Evolutionary conservation across 306 rosid genomes (phyloP).

Genomic region (Rosa persica): DNA sequence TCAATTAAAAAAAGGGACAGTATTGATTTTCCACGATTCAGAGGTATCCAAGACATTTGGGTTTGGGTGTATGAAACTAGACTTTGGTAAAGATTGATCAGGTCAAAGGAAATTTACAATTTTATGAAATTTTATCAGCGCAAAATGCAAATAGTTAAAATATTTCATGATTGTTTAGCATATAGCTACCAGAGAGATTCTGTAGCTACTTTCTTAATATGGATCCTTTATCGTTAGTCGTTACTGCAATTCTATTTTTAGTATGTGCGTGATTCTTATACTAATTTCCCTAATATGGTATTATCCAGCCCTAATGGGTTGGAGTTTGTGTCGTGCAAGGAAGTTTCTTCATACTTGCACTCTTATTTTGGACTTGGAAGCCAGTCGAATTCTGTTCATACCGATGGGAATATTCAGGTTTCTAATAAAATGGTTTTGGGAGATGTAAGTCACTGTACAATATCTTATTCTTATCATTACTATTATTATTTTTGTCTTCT

Average conservation of each 20-base stretch:
- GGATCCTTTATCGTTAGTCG: background rate
- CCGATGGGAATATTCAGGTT: slow-evolving; percentile 37
- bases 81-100: background rate
- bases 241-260: slow-evolving; percentile 17
- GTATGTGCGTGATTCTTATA: slow-evolving; percentile 33
- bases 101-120: background rate
- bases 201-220: background rate
- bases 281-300: slow-evolving; percentile 39
- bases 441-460: slow-evolving; percentile 50
- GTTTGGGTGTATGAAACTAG: background rate
- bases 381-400: slow-evolving; percentile 34
- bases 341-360: slow-evolving; percentile 57
- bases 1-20: background rate
- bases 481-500: slow-evolving; percentile 3
- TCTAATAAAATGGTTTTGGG: slow-evolving; percentile 36
- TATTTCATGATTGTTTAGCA: background rate
- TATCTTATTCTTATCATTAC: background rate
- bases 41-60: background rate
- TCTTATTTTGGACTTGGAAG: slow-evolving; percentile 34
- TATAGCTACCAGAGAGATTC: background rate
- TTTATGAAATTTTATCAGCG: too few species aligned
- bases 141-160: background rate
- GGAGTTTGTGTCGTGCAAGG: slow-evolving; percentile 72
- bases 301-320: slow-evolving; percentile 76
- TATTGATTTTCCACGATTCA: background rate